Conservation (phyloP, 331 rosid genomes). For the Erythrophleum ivorense region DNA sequence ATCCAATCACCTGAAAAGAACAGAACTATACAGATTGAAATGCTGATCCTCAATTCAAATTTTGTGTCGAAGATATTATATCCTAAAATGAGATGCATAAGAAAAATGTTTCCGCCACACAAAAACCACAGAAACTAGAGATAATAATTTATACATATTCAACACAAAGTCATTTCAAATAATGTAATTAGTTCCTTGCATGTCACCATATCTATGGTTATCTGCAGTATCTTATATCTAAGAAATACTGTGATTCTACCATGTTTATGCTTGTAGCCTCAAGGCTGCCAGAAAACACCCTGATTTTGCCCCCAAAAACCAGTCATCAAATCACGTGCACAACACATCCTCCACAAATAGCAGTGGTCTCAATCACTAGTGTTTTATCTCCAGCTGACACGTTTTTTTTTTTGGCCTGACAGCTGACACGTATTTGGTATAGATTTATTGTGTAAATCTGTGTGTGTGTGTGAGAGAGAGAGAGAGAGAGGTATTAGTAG, state of each 20-base stretch:
- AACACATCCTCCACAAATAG: not conserved
- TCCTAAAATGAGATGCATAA: slow-evolving; percentile 25
- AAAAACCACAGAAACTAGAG: not conserved
- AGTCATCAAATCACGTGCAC: not conserved
- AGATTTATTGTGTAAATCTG: no score
- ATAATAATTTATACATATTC: not conserved
- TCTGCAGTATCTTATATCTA: slow-evolving; percentile 26
- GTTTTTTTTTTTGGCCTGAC: no score
- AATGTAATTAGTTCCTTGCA: not conserved
- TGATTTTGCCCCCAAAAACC: slow-evolving; percentile 1
- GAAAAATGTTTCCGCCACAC: not conserved
- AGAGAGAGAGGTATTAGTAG: not conserved
- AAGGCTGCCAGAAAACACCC: not conserved
- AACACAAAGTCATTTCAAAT: slow-evolving; percentile 3
- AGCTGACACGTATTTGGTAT: no score
- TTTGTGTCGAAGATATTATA: not conserved
- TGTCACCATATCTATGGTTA: slow-evolving; percentile 13
- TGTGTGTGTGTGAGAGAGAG: no score
- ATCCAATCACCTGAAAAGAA: slow-evolving; percentile 73
- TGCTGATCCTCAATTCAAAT: slow-evolving; percentile 21
- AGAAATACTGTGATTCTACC: not conserved
- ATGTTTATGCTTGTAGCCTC: not conserved
- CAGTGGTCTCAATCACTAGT: no score
- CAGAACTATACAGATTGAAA: slow-evolving; percentile 32
- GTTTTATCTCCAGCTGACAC: no score